phyloP scores from a whole-genome alignment of 2,329 filamentous ascomycete genomes.

The Plenodomus tracheiphilus region DNA sequence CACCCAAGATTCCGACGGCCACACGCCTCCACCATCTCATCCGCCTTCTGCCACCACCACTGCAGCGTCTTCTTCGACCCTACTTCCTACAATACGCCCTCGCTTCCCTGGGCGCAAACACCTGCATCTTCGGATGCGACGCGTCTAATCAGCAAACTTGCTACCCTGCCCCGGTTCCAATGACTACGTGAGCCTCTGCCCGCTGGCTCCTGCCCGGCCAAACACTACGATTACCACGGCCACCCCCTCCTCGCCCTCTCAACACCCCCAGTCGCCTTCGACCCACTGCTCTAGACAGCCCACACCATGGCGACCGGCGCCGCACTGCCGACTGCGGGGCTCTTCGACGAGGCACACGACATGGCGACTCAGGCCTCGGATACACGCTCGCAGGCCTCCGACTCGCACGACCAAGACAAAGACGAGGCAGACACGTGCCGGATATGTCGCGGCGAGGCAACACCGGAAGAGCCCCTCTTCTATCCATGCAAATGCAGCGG shows the following conservation, averaged over 20 bases:
- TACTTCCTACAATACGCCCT: too few species aligned
- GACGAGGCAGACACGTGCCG: constrained; percentile 82
- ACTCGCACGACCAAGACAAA: constrained; percentile 33
- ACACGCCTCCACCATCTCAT: neutral
- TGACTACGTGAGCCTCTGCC: constrained; percentile 29
- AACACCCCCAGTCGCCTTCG: too few species aligned
- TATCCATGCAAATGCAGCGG: constrained; percentile 99
- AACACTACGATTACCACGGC: neutral
- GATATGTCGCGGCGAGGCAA: constrained; percentile 91
- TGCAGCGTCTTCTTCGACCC: neutral
- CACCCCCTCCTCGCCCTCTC: constrained; percentile 1
- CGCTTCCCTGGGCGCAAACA: neutral
- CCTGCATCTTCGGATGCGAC: neutral
- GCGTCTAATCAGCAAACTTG: neutral
- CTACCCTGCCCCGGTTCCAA: constrained; percentile 10
- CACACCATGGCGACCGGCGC: constrained; percentile 28
- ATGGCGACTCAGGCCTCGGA: constrained; percentile 1
- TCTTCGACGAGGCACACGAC: constrained; percentile 14
- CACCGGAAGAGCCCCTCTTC: constrained; percentile 82
- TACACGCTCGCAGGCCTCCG: constrained; percentile 43
- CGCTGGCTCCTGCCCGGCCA: constrained; percentile 24
- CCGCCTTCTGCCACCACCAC: neutral
- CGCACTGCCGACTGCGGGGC: constrained; percentile 13
- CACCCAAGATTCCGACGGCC: neutral
- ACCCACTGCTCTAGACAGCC: constrained; percentile 1